Evolutionary conservation across 352 stramenopile species (phyloP).

Genomic region (Pythium scleroteichum): DNA sequence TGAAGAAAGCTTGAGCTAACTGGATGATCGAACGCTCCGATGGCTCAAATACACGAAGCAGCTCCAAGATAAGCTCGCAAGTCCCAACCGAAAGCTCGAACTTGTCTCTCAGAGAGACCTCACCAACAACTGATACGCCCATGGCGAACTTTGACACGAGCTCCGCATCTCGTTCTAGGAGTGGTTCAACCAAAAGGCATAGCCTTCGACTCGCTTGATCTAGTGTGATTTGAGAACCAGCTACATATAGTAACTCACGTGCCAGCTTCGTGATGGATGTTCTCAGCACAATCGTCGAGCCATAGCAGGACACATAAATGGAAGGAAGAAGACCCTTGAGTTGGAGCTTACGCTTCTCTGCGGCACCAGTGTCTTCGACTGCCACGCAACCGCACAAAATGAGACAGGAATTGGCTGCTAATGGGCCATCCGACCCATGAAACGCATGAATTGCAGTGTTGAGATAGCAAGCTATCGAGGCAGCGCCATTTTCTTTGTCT

Average conservation of each 20-base stretch:
- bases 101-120: slow-evolving; percentile 5
- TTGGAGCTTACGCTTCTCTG: slow-evolving; percentile 22
- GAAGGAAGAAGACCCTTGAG: slow-evolving; percentile 26
- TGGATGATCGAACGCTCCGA: slow-evolving; percentile 13
- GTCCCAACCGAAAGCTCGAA: slow-evolving; percentile 12
- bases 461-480: slow-evolving; percentile 30
- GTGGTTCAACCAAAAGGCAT: slow-evolving; percentile 15
- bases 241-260: slow-evolving; percentile 13
- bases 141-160: slow-evolving; percentile 10
- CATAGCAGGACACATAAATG: slow-evolving; percentile 17
- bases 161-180: slow-evolving; percentile 25
- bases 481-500: slow-evolving; percentile 4
- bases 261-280: slow-evolving; percentile 23
- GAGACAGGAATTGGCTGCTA: slow-evolving; percentile 12
- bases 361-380: slow-evolving; percentile 14
- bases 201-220: slow-evolving; percentile 24
- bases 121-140: slow-evolving; percentile 4
- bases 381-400: slow-evolving; percentile 30
- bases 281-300: slow-evolving; percentile 14
- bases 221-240: slow-evolving; percentile 9
- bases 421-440: slow-evolving; percentile 25
- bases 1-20: slow-evolving; percentile 18
- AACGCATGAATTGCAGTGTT: slow-evolving; percentile 35
- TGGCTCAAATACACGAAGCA: neutral
- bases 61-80: slow-evolving; percentile 11